Evolutionary conservation across 169 alveolate species (phyloP).

Genomic region (Plasmodium falciparum): DNA sequence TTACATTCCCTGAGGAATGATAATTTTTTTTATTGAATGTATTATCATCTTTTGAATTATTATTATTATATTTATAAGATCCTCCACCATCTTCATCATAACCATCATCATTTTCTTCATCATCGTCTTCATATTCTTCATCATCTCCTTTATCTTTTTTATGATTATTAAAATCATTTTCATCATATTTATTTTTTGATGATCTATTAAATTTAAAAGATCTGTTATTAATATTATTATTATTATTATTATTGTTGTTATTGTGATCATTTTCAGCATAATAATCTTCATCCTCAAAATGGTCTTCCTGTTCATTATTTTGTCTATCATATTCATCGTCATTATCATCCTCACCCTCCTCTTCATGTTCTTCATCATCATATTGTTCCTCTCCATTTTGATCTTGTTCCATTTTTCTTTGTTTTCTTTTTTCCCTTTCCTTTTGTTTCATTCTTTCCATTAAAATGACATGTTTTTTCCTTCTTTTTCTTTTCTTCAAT

Average conservation of each 20-base stretch:
- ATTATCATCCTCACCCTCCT: conserved; percentile 7
- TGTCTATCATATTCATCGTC: conserved; percentile 8
- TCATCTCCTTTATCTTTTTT: conserved; percentile 36
- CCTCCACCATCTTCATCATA: conserved; percentile 21
- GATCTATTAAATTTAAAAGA: conserved; percentile 39
- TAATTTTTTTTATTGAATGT: conserved; percentile 7
- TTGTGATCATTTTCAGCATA: too few relatives aligned
- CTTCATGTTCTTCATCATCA: conserved; percentile 21
- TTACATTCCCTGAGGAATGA: conserved; percentile 8
- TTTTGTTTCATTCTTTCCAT: conserved; percentile 55
- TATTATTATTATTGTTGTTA: not conserved
- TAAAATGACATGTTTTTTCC: conserved; percentile 64
- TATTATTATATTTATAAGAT: conserved; percentile 8
- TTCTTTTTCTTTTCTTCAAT: conserved; percentile 51
- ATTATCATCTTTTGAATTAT: conserved; percentile 20
- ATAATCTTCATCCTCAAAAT: too few relatives aligned
- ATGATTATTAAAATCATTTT: conserved; percentile 4
- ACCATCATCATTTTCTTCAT: conserved; percentile 16
- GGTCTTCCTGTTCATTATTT: too few relatives aligned
- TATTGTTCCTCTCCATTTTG: conserved; percentile 42
- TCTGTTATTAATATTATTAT: conserved; percentile 14
- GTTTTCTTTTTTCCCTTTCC: conserved; percentile 48
- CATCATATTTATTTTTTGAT: conserved; percentile 30
- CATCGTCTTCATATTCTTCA: conserved; percentile 44
- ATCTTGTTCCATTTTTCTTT: conserved; percentile 33